These are phyloP conservation scores for Globisporangium splendens DNA, from an alignment of 352 stramenopile species.

Conservation along the genomic window DNA sequence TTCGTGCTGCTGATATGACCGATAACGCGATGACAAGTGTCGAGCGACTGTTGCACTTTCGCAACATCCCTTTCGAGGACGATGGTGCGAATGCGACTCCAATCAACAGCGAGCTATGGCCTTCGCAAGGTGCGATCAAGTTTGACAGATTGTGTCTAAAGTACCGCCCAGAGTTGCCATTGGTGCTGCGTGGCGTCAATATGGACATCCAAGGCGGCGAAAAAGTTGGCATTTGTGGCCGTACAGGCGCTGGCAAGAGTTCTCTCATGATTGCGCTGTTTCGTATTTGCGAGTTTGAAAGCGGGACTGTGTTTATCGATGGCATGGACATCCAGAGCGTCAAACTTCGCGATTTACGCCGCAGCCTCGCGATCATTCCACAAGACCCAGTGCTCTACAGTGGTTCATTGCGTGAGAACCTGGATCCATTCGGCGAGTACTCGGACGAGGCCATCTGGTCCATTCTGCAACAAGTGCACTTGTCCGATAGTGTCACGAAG, in stretches of 20 bases:
- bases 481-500: neutral
- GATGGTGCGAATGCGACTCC: too few relatives aligned
- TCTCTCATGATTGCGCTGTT: neutral
- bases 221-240: too few relatives aligned
- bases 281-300: constrained; percentile 1
- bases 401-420: too few relatives aligned
- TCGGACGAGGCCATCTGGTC: neutral
- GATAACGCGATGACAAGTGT: neutral
- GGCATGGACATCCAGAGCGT: constrained; percentile 52
- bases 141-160: too few relatives aligned
- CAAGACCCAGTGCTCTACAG: too few relatives aligned
- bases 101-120: too few relatives aligned
- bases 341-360: constrained; percentile 21
- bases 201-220: too few relatives aligned
- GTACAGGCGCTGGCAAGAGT: too few relatives aligned
- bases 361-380: neutral
- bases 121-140: too few relatives aligned
- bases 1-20: neutral
- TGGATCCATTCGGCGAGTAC: neutral
- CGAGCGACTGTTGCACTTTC: too few relatives aligned
- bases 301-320: constrained; percentile 73
- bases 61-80: too few relatives aligned
- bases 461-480: neutral
- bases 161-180: constrained; percentile 1
- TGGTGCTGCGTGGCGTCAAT: too few relatives aligned